Evolutionary conservation across 345 rosid genomes (phyloP), one percentile per base, ranked within the genome.

Genomic region (Arabidopsis suecica): DNA sequence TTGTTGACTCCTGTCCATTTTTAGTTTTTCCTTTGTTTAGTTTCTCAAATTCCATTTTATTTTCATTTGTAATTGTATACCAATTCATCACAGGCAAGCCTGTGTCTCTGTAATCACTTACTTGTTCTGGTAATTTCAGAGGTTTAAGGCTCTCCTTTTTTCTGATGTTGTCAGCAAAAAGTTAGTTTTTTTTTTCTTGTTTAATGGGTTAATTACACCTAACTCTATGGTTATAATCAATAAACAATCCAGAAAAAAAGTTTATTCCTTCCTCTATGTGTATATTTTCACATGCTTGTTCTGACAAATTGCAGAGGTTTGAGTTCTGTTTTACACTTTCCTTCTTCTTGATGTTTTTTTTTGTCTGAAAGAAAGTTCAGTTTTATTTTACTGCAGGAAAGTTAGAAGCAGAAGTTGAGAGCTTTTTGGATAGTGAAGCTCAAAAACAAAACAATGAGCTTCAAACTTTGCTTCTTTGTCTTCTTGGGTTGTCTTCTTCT

Each of bases 401-500:
- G n/a, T 45, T 71, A 61, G 49, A 20, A 37, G 16, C 55, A 42
- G 18, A 65, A 59, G 64, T 54, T 37, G 38, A 13, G 66, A 58
- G 64, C 48, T 71, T 68, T 77, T 68, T 77, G 61, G 55, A 47
- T 32, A 48, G 23, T 58, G 77, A 71, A 72, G 68, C 72, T 49
- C 67, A 41, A 41, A 65, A 56, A 4, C 44, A 42, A 7, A 53
- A 12, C 69, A 74, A 89, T 91, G 94, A 87, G 82, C 50, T 63
- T 81, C 80, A 32, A 32, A 54, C 22, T 80, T 12, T 61, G 75
- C 66, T 72, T 83, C 71, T 60, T 85, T 61, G 23, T 84, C 56
- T 51, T 86, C 63, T 56, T 86, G 76, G 76, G 77, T 73, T 82
- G 71, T 20, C 63, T 88, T 57, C 87, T 88, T 79, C 71, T 68